Base-by-base conservation (phyloP, 257 asterid genomes). In the Solanum paucissectum region DNA sequence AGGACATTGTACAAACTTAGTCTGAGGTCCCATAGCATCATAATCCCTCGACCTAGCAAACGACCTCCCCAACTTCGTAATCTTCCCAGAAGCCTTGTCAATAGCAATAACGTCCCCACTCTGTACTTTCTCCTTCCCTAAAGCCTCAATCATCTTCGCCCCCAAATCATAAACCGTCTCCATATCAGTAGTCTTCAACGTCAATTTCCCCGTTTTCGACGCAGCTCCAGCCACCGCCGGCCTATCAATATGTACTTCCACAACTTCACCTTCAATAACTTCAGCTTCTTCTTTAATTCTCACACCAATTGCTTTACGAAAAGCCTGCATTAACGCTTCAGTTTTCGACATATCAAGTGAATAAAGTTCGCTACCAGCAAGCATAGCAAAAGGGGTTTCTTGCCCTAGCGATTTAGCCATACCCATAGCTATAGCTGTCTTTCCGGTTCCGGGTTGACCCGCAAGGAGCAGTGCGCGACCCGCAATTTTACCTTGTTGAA, bases 21-120 rank as follows among this genome's bases (percentile, higher is more conserved):
- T 95, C 86, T 94, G 98, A 0, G 99, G 95, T 66, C 98, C 98
- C 98, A 94, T 91, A 7, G 99, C 98, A 90, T 95, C 98, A n/a
- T 96, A 96, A 68, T 96, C 98, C 91, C 97, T 81, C 3, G 98
- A 94, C 94, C 99, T 88, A 10, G 98, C 92, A 52, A 96, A 96
- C 2, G 98, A 95, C 92, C 99, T 93, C 58, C 98, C 98, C 3
- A 96, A 93, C 91, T 96, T 95, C 1, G 95, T 88, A 23, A 96
- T 94, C 93, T 96, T 96, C 74, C 99, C 98, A 20, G 98, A 96
- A 2, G 98, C 96, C 90, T 95, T 96, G 88, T 96, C 99, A 88
- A 96, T 95, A 6, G 93, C 98, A 88, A 96, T 90, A 74, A 96
- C 97, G 89, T 96, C 98, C 83, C 98, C 98, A 86, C 99, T 95